Evolutionary conservation across 805 yeast species (phyloP), one percentile per base, ranked within the genome.

Genomic region (Cyberlindnera xishuangbannaensis): DNA sequence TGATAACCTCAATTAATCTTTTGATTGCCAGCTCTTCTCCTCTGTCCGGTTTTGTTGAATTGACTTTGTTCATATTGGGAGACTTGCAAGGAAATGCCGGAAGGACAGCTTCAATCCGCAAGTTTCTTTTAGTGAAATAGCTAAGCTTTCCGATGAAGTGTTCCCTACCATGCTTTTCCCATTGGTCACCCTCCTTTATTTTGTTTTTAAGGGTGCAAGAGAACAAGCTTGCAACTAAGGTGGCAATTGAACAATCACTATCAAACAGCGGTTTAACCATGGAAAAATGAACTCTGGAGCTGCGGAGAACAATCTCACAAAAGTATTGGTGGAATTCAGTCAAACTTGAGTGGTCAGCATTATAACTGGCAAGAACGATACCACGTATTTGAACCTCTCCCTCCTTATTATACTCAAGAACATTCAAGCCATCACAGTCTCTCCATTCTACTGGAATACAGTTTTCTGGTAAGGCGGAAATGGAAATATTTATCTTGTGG

Each of bases 81-180:
- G 79, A 71, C 48, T 75, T 76, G 46, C 81, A 75, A 8, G 82
- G 82, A 40, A 76, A 76, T 0, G 82, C 82, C 6, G 82, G 82
- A 31, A 76, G 56, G 7, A 74, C 76, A 11, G 76, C 71, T 50
- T 74, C 76, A 40, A 76, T 62, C 25, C 63, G 64, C 19, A 64
- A 34, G 41, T 61, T 56, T 48, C 75, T 62, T 25, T 67, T 60
- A 16, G 76, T 72, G 47, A 71, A 76, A 47, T 66, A 72, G 18
- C 59, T 56, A 5, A 67, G 64, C 33, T 59, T 62, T 18, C 58
- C 53, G 8, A 62, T 49, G 42, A 75, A 76, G 27, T 58, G 56
- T 0, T 49, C 61, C 28, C 63, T 55, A 2, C 79, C 78, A 7
- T 62, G 63, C 7, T 45, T 41, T 9, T 58, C 59, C 81, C 81